Evolutionary conservation across 1,284 basidiomycete genomes (phyloP).

Genomic region (Jaminaea rosea): DNA sequence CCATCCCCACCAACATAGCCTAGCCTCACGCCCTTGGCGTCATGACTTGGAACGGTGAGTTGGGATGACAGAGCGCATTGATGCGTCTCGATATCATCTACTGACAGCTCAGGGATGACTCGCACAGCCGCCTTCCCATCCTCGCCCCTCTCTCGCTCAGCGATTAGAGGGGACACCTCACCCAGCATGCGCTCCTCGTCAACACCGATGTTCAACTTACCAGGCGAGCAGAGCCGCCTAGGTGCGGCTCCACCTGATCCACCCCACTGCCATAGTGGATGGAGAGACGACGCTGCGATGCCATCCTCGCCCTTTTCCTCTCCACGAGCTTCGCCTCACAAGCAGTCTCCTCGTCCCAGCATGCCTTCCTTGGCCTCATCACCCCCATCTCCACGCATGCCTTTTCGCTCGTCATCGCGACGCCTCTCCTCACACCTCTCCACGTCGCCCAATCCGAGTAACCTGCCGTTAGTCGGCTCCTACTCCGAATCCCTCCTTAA

Average conservation of each 20-base stretch:
- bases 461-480: slow-evolving; percentile 43
- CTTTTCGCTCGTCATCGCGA: not conserved
- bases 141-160: slow-evolving; percentile 1
- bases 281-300: too few relatives aligned
- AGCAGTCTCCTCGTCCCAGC: too few relatives aligned
- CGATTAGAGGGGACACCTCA: slow-evolving; percentile 2
- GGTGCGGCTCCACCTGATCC: too few relatives aligned
- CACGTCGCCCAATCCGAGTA: slow-evolving; percentile 13
- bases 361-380: not conserved
- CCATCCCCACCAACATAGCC: too few relatives aligned
- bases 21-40: too few relatives aligned
- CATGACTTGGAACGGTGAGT: slow-evolving; percentile 7
- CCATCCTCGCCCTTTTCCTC: not conserved
- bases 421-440: not conserved
- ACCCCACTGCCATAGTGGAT: too few relatives aligned
- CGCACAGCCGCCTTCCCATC: slow-evolving; percentile 1
- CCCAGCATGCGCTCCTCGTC: not conserved
- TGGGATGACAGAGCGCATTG: not conserved
- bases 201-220: too few relatives aligned
- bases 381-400: not conserved
- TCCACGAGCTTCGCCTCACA: too few relatives aligned
- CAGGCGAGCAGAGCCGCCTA: too few relatives aligned
- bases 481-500: slow-evolving; percentile 47
- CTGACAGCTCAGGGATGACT: not conserved
- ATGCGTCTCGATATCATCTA: not conserved